Base-by-base conservation (phyloP, 192 early-diverging fungal genomes). In the Helicostylum pulchrum region DNA sequence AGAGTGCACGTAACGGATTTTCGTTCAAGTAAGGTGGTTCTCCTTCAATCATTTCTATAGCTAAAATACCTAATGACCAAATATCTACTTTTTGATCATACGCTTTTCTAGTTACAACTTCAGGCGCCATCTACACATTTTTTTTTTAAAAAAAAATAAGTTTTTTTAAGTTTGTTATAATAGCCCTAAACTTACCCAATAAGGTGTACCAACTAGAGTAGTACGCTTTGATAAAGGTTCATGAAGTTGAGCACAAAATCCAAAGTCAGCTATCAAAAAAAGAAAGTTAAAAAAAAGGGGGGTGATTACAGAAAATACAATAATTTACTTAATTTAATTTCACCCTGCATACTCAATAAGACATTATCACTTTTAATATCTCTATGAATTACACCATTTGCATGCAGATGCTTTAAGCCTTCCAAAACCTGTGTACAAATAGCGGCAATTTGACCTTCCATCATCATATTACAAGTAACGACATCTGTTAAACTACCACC, bases 51-150 rank as follows among this genome's bases (percentile, higher is more conserved):
- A 97, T 97, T 73, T 98, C 96, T 57, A 98, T 96, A 15, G 90
- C 90, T 92, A 98, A 93, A 76, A 98, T 96, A 5, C 96, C 96
- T 32, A 96, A 73, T n/a, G 93, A 95, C 96, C 96, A 98, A 42
- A 98, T 88, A 71, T 98, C 96, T 39, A 97, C 92, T 72, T 95
- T 94, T 53, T 88, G 77, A 8, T 89, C 90, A 69, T 98, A 98
- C 67, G 92, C 90, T 73, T 93, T 91, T 45, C 90, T 87, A 57
- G 82, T 92, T 20, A 98, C 93, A 2, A 98, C 94, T 75, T 98
- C 96, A 21, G 96, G 96, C 14, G 96, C 93, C 96, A 98, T 98
- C 71, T 73, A 62, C n/a, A 21, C 15, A 23, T n/a, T n/a, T n/a
- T n/a, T n/a, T n/a, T n/a, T n/a, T n/a, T 53, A 63, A 19, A 21